A percentile compares a stretch with the other conserved stretches of the same genome.
Evolutionary conservation across 768 basidiomycete genomes (phyloP).

Genomic region (Strobilomyces dryophilus): DNA sequence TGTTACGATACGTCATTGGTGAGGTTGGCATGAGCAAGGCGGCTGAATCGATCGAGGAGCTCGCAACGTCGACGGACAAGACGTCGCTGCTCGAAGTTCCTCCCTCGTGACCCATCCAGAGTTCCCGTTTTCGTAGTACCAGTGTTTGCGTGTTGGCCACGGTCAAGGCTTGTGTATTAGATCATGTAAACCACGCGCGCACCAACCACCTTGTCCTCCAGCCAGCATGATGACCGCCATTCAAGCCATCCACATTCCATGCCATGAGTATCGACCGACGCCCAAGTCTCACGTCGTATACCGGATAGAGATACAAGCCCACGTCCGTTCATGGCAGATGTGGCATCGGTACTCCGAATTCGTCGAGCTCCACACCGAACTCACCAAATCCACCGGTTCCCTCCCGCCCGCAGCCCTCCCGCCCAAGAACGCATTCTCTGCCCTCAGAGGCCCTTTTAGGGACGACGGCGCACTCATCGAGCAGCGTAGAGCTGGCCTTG

Average conservation of each 20-base stretch:
- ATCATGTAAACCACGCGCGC: conserved; percentile 11
- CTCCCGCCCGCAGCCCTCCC: conserved; percentile 79
- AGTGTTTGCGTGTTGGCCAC: background rate
- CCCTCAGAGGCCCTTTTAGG: conserved; percentile 51
- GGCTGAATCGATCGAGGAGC: conserved; percentile 34
- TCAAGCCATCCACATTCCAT: conserved; percentile 68
- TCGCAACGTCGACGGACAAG: conserved; percentile 9
- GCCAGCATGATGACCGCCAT: conserved; percentile 67
- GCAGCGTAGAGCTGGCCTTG: conserved; percentile 73
- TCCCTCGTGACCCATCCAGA: conserved; percentile 4
- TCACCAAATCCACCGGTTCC: conserved; percentile 74
- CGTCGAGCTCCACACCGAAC: conserved; percentile 77
- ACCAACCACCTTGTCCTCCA: conserved; percentile 3
- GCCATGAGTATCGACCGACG: conserved; percentile 59
- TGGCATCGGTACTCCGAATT: conserved; percentile 96
- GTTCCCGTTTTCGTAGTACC: background rate
- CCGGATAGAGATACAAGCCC: conserved; percentile 78
- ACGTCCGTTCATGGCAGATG: conserved; percentile 91
- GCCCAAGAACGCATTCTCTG: conserved; percentile 74
- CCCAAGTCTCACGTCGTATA: conserved; percentile 84
- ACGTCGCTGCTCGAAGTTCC: conserved; percentile 15
- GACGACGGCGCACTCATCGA: conserved; percentile 61
- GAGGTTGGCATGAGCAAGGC: conserved; percentile 51
- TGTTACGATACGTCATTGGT: conserved; percentile 78
- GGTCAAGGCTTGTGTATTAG: conserved; percentile 10